Evolutionary conservation across 257 asterid genomes (phyloP), one percentile per base, ranked within the genome.

Genomic region (Nicotiana paniculata): DNA sequence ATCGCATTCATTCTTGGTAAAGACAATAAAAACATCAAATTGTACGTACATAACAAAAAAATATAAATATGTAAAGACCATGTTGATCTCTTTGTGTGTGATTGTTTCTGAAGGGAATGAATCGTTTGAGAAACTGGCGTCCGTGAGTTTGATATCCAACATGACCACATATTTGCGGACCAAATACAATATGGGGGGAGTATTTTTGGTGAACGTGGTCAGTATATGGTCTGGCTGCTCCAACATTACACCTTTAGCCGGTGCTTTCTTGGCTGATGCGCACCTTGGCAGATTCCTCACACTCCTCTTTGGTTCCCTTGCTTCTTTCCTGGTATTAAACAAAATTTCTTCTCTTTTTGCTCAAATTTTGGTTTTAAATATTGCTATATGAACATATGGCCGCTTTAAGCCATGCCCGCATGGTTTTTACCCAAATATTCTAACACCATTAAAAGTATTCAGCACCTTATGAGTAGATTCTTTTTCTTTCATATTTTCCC

Each of bases 81-180:
- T 55, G 30, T 17, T 57, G 28, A 54, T 30, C 0, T 30, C 4
- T 64, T 53, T 15, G 6, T 81, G 35, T 11, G 37, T 57, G 26
- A 12, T 70, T 62, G 6, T 46, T 26, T 43, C 39, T 74, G 37
- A 69, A 90, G 97, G 92, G 16, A 93, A 94, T 77, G 98, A 94
- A 79, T 89, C 97, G n/a, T 94, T 94, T 80, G 98, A 94, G 90
- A 94, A 94, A 81, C 35, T 94, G 88, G 98, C 97, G 0, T 91
- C 98, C 17, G 91, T 93, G 90, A 91, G 97, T 88, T 88, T 94
- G 81, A 82, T 88, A 3, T 85, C 93, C 0, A 94, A 94, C 87
- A 82, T 94, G 63, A 91, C 95, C 2, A 85, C 93, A 3, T 94
- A 94, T 79, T 83, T 94, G 33, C 92, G 89, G 0, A 88, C 91